Base-by-base conservation (phyloP, 768 basidiomycete genomes). In the Kondoa malvinella region DNA sequence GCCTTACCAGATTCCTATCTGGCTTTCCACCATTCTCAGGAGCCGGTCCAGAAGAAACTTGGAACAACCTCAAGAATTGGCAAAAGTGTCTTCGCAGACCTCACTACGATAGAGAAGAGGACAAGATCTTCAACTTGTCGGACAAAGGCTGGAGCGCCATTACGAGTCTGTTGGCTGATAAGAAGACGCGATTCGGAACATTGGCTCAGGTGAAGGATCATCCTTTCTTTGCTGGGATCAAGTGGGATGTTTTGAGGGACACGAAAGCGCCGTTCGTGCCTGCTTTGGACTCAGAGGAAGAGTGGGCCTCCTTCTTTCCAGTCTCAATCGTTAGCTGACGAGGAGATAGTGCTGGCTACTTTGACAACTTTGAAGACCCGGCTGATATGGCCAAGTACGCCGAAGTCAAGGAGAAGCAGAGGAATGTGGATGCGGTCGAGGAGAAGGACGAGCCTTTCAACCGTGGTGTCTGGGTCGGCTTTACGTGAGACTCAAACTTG, bases 11-110 rank as follows among this genome's bases (percentile, higher is more conserved):
- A 65, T 92, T 94, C 77, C 80, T 94, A 17, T 88, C 90, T 0
- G 94, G 95, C 30, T 99, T 95, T 79, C 95, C 95, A 15, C 95
- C 95, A 1, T 99, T 99, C 80, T 95, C 89, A 60, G 95, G 95
- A 21, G 84, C 87, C 56, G 91, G 87, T 0, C 88, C 92, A 0
- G 92, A 99, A 72, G 95, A 99, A 78, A 99, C 95, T 0, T 99
- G 95, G 95, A 90, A 90, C 17, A 97, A 97, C 78, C 79, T 99
- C 70, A 96, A 96, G 78, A 96, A 96, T 76, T 99, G 95, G 95
- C 84, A 86, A 21, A 87, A 87, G 70, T 90, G 91, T 0, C 81
- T 99, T 2, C 81, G 87, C n/a, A 78, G 95, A 67, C 95, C 95
- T 1, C 87, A 92, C 73, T 99, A 97, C 73, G 92, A 96, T 76